Evolutionary conservation across 805 yeast genomes (phyloP), one percentile per base, ranked within the genome.

Genomic region (Candida koratica): DNA sequence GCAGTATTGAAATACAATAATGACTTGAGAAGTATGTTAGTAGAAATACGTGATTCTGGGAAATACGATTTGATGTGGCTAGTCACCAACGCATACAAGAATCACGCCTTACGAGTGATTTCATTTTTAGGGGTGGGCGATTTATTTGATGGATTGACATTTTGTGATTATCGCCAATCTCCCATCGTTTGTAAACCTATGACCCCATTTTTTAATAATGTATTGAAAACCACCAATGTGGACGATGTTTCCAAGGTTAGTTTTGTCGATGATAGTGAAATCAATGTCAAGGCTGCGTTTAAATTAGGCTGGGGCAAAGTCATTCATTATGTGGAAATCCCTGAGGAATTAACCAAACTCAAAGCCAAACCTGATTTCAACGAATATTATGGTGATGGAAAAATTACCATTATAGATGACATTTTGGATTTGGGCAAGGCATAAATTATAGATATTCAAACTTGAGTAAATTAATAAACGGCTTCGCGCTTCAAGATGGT

Each of bases 11-110:
- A 65, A 33, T 94, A 89, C 29, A 77, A 82, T 47, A 58, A 57
- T 4, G 55, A 61, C 25, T 61, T 81, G 37, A 66, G 89, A 42
- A 58, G 69, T 17, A 60, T 77, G 71, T 59, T 84, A 28, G 37
- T 71, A 3, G 49, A 60, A 7, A 46, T 84, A 46, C 68, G 58
- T 40, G 48, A 55, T 22, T 38, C 57, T 9, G 53, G 60, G n/a
- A 74, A 77, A 44, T 77, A 81, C 39, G 81, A 79, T 49, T 71
- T 80, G 51, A 64, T 90, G 44, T 90, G 98, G 98, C 71, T 93
- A 28, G 84, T 87, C 52, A 90, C 98, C 4, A 90, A 90, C 56
- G 97, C 98, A 1, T 90, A 90, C 63, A 80, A 81, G 54, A 87
- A 78, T 51, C 98, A 90, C 60, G 98, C 90, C 0, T 50, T 79